Evolutionary conservation across 2,329 filamentous ascomycete species (phyloP).

Genomic region (Aspergillus sp.): DNA sequence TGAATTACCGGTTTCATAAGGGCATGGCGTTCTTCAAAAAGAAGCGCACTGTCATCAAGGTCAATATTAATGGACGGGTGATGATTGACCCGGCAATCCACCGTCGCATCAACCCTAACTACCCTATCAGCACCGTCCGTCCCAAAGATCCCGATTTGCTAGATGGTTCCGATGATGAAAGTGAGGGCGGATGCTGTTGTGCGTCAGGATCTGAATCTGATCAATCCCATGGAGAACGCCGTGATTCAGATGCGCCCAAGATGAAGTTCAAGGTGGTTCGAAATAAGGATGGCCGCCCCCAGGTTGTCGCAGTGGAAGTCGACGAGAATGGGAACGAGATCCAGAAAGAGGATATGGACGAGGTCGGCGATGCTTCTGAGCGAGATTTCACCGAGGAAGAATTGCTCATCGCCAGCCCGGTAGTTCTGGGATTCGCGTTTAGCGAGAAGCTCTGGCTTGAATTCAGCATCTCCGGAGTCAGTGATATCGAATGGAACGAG

Average conservation of each 20-base stretch:
- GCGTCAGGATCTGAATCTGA: slow-evolving; percentile 37
- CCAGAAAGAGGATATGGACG: slow-evolving; percentile 58
- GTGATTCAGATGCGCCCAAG: slow-evolving; percentile 34
- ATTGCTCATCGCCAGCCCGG: slow-evolving; percentile 76
- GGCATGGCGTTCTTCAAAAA: slow-evolving; percentile 84
- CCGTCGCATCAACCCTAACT: slow-evolving; percentile 82
- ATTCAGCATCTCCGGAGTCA: slow-evolving; percentile 75
- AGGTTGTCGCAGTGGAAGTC: slow-evolving; percentile 55
- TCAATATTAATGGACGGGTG: slow-evolving; percentile 81
- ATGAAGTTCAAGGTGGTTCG: slow-evolving; percentile 55
- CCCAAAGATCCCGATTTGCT: slow-evolving; percentile 67
- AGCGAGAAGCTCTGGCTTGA: slow-evolving; percentile 89
- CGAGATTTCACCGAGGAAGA: slow-evolving; percentile 76
- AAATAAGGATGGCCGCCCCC: slow-evolving; percentile 52
- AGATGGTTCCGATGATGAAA: slow-evolving; percentile 45
- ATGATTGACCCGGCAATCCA: slow-evolving; percentile 87
- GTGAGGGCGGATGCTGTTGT: slow-evolving; percentile 45
- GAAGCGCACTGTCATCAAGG: slow-evolving; percentile 71
- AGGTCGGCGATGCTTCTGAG: slow-evolving; percentile 33
- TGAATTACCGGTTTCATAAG: slow-evolving; percentile 79
- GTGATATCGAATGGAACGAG: slow-evolving; percentile 81
- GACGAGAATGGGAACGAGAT: slow-evolving; percentile 58
- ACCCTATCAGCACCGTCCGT: slow-evolving; percentile 71
- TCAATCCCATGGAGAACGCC: slow-evolving; percentile 36
- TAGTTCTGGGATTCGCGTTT: slow-evolving; percentile 85